Evolutionary conservation across 345 rosid species (phyloP).

Genomic region (Nasturtium officinale): DNA sequence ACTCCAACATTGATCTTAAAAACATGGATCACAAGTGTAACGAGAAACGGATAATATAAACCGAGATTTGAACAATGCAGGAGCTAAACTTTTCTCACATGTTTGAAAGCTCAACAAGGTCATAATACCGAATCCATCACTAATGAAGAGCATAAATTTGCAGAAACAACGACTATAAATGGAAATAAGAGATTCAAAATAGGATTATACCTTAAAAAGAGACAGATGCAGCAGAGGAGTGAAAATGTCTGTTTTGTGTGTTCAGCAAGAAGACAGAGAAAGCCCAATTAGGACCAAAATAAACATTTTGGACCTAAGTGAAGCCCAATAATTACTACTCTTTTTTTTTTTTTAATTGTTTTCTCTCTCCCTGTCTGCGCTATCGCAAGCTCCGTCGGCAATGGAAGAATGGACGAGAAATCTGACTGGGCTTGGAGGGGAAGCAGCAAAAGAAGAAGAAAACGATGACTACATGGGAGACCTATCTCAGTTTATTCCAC

Average conservation of each 20-base stretch:
- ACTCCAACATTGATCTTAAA: too few species aligned
- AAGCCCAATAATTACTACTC: neutral
- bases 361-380: neutral
- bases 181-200: neutral
- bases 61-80: neutral
- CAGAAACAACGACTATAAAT: too few species aligned
- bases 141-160: neutral
- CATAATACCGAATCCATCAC: neutral
- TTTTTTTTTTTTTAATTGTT: neutral
- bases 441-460: slow-evolving; percentile 35
- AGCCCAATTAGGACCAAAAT: slow-evolving; percentile 4
- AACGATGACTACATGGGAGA: slow-evolving; percentile 95
- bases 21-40: neutral
- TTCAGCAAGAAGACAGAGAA: neutral
- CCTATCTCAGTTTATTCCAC: slow-evolving; percentile 70
- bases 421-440: slow-evolving; percentile 32
- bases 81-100: neutral
- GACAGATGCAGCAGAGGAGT: neutral
- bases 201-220: neutral
- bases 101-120: too few species aligned
- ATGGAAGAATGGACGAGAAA: slow-evolving; percentile 45
- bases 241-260: neutral
- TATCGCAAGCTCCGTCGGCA: slow-evolving; percentile 22
- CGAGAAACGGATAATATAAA: neutral
- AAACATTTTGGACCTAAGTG: neutral